phyloP scores from a whole-genome alignment of 768 basidiomycete species.

The Russula emetica region DNA sequence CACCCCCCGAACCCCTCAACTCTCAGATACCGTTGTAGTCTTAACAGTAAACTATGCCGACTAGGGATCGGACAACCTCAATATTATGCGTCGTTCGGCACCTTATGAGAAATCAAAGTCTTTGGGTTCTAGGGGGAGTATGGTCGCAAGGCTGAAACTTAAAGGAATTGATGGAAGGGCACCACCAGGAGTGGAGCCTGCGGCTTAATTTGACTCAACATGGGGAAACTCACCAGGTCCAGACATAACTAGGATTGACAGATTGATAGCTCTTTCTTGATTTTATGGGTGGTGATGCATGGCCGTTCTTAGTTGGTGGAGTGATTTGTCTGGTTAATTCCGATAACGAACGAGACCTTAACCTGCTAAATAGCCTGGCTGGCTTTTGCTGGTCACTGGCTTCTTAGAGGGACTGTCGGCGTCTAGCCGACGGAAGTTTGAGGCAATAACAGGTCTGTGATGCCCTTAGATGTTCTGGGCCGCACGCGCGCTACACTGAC shows the following conservation, averaged over 20 bases:
- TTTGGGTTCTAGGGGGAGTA: slow-evolving; percentile 80
- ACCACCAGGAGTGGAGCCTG: slow-evolving; percentile 75
- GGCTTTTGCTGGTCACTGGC: slow-evolving; percentile 62
- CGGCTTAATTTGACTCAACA: slow-evolving; percentile 84
- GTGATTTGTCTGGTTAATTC: slow-evolving; percentile 82
- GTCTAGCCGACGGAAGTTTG: too few species aligned
- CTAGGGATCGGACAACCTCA: slow-evolving; percentile 69
- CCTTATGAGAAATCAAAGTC: slow-evolving; percentile 86
- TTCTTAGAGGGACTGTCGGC: too few species aligned
- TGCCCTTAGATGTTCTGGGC: too few species aligned
- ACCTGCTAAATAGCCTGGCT: slow-evolving; percentile 86
- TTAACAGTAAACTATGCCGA: slow-evolving; percentile 82
- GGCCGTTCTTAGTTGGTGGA: slow-evolving; percentile 72
- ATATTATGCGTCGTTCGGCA: slow-evolving; percentile 67
- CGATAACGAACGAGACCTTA: slow-evolving; percentile 93
- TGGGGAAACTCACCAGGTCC: slow-evolving; percentile 78
- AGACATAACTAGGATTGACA: slow-evolving; percentile 46
- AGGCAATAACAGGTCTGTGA: too few species aligned
- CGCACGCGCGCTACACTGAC: too few species aligned
- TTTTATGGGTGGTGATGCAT: slow-evolving; percentile 82
- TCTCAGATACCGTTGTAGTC: slow-evolving; percentile 82
- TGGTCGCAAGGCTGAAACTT: slow-evolving; percentile 9
- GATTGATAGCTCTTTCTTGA: slow-evolving; percentile 72
- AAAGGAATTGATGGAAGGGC: slow-evolving; percentile 71
- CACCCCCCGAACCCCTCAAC: too few species aligned